Evolutionary conservation across 2,329 filamentous ascomycete genomes (phyloP).

Genomic region (Emmonsia crescens): DNA sequence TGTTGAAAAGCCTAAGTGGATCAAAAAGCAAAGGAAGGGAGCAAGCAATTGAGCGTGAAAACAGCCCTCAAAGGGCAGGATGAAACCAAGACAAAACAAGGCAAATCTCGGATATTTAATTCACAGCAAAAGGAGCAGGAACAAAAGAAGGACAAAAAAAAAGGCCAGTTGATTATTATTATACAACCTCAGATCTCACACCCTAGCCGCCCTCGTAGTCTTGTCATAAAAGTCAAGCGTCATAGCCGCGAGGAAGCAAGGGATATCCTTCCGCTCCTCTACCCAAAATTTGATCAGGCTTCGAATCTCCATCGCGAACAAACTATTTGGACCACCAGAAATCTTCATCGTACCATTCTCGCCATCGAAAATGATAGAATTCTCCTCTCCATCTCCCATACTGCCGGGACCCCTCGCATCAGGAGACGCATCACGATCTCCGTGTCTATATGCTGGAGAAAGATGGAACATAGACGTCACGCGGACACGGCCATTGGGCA

Average conservation of each 20-base stretch:
- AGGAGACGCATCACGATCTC: constrained; percentile 46
- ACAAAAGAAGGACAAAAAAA: background rate
- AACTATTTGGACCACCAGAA: constrained; percentile 73
- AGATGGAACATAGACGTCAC: constrained; percentile 80
- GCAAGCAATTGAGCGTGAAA: background rate
- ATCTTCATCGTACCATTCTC: constrained; percentile 98
- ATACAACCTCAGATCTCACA: constrained; percentile 4
- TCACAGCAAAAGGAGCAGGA: background rate
- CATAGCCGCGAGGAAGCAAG: constrained; percentile 80
- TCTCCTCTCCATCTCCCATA: constrained; percentile 40
- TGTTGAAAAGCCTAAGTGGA: background rate
- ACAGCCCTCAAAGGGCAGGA: background rate
- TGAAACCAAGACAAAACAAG: background rate
- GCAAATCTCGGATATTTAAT: background rate
- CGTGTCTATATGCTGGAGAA: constrained; percentile 38
- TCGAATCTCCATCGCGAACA: constrained; percentile 74
- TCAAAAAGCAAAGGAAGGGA: background rate
- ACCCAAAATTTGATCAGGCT: constrained; percentile 94
- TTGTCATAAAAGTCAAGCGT: constrained; percentile 86
- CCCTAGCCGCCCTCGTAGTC: constrained; percentile 31
- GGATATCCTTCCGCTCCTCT: constrained; percentile 82
- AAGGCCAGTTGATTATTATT: constrained; percentile 2
- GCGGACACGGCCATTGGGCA: constrained; percentile 92
- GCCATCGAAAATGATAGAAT: constrained; percentile 71
- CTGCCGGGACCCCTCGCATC: constrained; percentile 38